Conservation (phyloP, 495 filamentous ascomycete genomes). For the Chaetomium tenue region DNA sequence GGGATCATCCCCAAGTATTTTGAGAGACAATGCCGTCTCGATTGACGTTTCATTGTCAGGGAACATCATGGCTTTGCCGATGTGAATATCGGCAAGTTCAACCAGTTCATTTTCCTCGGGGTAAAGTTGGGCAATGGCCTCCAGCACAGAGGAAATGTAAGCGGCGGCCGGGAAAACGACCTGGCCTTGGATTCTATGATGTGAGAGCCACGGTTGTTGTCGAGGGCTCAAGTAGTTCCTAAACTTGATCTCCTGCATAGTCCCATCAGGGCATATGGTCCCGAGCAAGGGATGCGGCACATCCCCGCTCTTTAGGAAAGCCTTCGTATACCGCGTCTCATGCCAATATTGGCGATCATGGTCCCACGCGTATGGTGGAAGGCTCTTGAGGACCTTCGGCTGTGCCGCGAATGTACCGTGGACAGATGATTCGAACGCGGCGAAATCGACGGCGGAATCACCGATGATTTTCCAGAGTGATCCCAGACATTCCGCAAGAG, state of each 20-base stretch:
- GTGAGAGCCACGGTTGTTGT: conserved; percentile 47
- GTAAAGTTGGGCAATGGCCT: conserved; percentile 33
- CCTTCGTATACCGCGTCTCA: conserved; percentile 44
- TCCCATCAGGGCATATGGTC: conserved; percentile 27
- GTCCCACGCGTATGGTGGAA: conserved; percentile 54
- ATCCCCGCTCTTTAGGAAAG: conserved; percentile 20
- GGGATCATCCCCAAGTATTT: no score
- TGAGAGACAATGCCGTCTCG: no score
- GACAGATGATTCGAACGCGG: neutral
- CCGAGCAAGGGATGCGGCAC: conserved; percentile 48
- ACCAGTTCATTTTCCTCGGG: no score
- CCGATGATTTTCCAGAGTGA: conserved; percentile 32
- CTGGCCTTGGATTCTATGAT: conserved; percentile 43
- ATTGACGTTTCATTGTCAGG: no score
- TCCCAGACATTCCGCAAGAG: conserved; percentile 36
- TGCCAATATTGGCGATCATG: conserved; percentile 46
- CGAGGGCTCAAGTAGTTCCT: conserved; percentile 37
- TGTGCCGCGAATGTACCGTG: neutral
- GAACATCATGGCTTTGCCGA: no score
- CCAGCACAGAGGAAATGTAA: conserved; percentile 49
- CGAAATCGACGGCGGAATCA: conserved; percentile 14
- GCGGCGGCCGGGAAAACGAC: conserved; percentile 55
- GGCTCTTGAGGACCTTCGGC: conserved; percentile 29
- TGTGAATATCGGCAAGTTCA: no score
- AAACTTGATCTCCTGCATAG: conserved; percentile 43